These are phyloP conservation scores for Amorphotheca resinae DNA, from an alignment of 495 filamentous ascomycete genomes.

Conservation along the genomic window DNA sequence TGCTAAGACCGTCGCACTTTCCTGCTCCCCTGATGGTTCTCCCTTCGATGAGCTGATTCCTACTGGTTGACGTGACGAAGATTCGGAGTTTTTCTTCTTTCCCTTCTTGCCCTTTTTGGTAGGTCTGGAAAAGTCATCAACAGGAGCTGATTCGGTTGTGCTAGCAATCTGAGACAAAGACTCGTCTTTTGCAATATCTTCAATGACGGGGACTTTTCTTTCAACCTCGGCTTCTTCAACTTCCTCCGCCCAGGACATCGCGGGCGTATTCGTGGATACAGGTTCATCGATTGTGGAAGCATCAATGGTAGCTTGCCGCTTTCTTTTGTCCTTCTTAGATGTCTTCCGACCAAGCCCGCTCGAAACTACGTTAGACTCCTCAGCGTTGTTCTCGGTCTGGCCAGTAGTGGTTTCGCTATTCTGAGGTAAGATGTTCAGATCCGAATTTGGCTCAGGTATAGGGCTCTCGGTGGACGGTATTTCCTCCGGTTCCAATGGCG, in stretches of 20 bases:
- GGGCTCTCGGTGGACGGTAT: conserved; percentile 9
- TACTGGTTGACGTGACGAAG: background rate
- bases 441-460: background rate
- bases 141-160: conserved; percentile 7
- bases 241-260: conserved; percentile 20
- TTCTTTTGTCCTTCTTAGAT: conserved; percentile 22
- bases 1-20: background rate
- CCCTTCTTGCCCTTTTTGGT: conserved; percentile 21
- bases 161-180: conserved; percentile 19
- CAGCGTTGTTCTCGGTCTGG: background rate
- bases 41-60: background rate
- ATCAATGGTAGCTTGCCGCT: conserved; percentile 19
- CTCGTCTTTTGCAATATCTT: conserved; percentile 19
- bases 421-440: background rate
- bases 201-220: conserved; percentile 14
- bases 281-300: background rate
- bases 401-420: background rate
- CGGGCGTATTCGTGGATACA: background rate
- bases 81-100: conserved; percentile 10
- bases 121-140: conserved; percentile 18
- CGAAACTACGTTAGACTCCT: conserved; percentile 12
- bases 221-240: conserved; percentile 18
- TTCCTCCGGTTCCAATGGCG: conserved; percentile 2
- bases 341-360: conserved; percentile 15
- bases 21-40: conserved; percentile 3